phyloP scores from a whole-genome alignment of 257 asterid species.

The Echites panduratus region DNA sequence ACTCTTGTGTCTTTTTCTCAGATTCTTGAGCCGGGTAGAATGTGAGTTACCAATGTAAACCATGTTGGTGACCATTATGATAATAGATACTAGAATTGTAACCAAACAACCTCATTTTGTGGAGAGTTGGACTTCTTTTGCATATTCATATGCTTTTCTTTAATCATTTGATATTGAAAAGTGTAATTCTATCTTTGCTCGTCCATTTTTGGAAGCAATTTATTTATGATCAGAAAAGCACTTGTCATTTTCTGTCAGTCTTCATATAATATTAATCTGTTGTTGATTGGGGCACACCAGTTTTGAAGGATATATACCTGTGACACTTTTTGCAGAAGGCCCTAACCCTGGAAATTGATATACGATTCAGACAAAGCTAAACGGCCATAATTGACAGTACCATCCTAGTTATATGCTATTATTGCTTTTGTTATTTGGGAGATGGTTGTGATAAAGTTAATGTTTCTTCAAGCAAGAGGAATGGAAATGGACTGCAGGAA shows the following conservation, averaged over 20 bases:
- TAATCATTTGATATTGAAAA: neutral
- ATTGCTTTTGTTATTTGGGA: neutral
- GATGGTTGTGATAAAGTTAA: neutral
- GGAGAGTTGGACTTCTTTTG: neutral
- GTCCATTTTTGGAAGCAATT: neutral
- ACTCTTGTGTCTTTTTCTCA: neutral
- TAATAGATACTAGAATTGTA: neutral
- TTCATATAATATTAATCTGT: neutral
- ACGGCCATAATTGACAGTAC: neutral
- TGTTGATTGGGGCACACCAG: neutral
- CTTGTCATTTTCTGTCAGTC: neutral
- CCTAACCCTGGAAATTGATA: neutral
- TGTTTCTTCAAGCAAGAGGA: neutral
- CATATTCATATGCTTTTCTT: neutral
- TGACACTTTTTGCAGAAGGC: neutral
- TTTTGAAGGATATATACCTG: neutral
- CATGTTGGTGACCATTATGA: neutral
- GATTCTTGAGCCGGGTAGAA: neutral
- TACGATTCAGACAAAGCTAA: neutral
- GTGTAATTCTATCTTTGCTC: neutral
- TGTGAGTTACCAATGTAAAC: neutral
- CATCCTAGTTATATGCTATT: neutral
- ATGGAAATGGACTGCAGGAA: neutral
- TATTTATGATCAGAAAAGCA: neutral
- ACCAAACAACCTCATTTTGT: no score